Base-by-base conservation (phyloP, 768 basidiomycete genomes). In the Gloeopeniophorella convolvens region DNA sequence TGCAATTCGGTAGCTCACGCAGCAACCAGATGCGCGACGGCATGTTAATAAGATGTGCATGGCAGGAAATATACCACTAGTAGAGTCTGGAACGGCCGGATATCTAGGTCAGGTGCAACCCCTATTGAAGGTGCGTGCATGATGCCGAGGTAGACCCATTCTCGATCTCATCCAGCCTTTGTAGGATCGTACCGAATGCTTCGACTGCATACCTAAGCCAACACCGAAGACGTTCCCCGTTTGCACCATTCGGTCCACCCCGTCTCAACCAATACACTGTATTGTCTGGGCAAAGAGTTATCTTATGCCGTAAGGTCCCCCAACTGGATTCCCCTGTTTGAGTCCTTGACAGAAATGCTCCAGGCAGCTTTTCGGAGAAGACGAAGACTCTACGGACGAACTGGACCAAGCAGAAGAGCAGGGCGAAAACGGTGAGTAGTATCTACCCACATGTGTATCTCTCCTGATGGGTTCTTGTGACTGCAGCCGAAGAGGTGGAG, bases 261-360 rank as follows among this genome's bases (percentile, higher is more conserved):
- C 96, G 0, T 90, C 87, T 50, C 94, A 95, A 57, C 92, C 96
- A 0, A 96, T 98, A 43, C 96, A 99, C 61, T 99, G 95, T 62
- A 97, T 99, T 42, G 94, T 97, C 2, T 99, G 96, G 96, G 92
- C 91, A 26, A 99, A 98, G 66, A 93, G 82, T 50, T 98, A 98
- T 70, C 81, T 99, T 11, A 78, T 97, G 60, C 83, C 87, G 94
- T 90, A 59, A 63, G 86, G 68, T 21, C 27, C 18, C 18, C 36
- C 28, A 16, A 11, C 11, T 24, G 10, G n/a, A n/a, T n/a, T n/a
- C n/a, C n/a, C n/a, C n/a, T n/a, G n/a, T n/a, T n/a, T n/a, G n/a
- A n/a, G n/a, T n/a, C n/a, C 26, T 28, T 27, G 26, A 49, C 32
- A 27, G 20, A 44, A 28, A 39, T 9, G 37, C 16, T 26, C 8